A percentile compares a stretch with the other conserved stretches of the same genome.
phyloP scores from a whole-genome alignment of 1,284 basidiomycete species.

The Crepidotus sp. region DNA sequence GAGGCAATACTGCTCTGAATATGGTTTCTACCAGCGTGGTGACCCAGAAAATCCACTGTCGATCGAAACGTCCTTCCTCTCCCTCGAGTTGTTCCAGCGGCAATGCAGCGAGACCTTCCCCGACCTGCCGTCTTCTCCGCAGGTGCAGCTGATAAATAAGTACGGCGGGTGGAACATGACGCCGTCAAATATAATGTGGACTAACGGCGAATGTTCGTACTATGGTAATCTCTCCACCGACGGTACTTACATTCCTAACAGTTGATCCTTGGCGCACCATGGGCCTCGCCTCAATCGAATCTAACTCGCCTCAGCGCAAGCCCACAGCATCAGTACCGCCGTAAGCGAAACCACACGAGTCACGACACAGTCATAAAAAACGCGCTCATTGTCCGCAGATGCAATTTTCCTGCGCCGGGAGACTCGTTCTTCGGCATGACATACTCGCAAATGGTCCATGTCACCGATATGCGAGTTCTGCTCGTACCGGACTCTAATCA shows the following conservation, averaged over 20 bases:
- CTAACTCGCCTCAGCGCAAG: conserved; percentile 35
- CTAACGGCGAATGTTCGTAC: conserved; percentile 41
- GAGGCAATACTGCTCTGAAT: conserved; percentile 47
- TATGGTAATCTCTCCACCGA: neutral
- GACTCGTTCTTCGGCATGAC: conserved; percentile 39
- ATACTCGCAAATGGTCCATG: conserved; percentile 39
- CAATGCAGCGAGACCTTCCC: conserved; percentile 34
- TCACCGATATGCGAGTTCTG: conserved; percentile 39
- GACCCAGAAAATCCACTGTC: conserved; percentile 36
- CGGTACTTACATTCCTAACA: conserved; percentile 16
- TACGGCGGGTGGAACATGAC: conserved; percentile 46
- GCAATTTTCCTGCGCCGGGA: conserved; percentile 27
- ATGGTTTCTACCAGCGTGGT: conserved; percentile 43
- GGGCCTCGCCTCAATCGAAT: conserved; percentile 41
- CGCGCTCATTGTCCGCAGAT: conserved; percentile 22
- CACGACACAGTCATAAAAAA: no score
- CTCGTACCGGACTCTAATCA: conserved; percentile 39
- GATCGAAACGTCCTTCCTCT: conserved; percentile 39
- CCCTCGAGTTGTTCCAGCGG: conserved; percentile 35
- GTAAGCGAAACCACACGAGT: conserved; percentile 22
- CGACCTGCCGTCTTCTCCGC: conserved; percentile 31
- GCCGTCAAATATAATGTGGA: conserved; percentile 38
- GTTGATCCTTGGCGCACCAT: conserved; percentile 48
- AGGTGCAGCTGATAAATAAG: conserved; percentile 37
- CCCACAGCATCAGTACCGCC: conserved; percentile 31